phyloP scores from a whole-genome alignment of 1,284 basidiomycete species.

The Boletus sp. region DNA sequence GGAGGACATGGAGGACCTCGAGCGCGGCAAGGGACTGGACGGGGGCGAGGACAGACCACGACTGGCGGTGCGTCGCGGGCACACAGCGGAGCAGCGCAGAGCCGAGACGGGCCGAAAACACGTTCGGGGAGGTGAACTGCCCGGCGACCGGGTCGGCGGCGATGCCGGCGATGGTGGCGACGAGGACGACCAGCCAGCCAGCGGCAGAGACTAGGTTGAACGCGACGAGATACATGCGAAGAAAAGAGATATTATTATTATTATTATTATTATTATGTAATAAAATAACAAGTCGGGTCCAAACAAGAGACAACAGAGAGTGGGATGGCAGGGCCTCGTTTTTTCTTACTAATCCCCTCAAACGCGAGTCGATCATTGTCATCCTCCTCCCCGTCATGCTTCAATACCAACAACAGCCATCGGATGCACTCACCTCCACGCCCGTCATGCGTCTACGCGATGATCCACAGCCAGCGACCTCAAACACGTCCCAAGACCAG shows the following conservation, averaged over 20 bases:
- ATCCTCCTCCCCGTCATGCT: slow-evolving; percentile 34
- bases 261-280: slow-evolving; percentile 27
- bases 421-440: slow-evolving; percentile 33
- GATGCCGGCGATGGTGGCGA: slow-evolving; percentile 32
- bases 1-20: slow-evolving; percentile 78
- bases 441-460: slow-evolving; percentile 63
- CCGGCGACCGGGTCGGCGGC: background rate
- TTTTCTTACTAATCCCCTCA: slow-evolving; percentile 37
- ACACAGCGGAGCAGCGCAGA: slow-evolving; percentile 39
- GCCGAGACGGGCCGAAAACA: slow-evolving; percentile 24
- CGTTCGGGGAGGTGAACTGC: slow-evolving; percentile 11
- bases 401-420: slow-evolving; percentile 33
- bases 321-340: slow-evolving; percentile 17
- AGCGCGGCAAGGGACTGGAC: slow-evolving; percentile 81
- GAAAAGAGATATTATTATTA: too few species aligned
- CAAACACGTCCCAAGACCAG: slow-evolving; percentile 21
- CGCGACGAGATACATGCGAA: slow-evolving; percentile 56
- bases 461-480: slow-evolving; percentile 35
- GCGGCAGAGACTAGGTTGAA: slow-evolving; percentile 76
- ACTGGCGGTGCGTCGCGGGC: slow-evolving; percentile 48
- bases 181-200: slow-evolving; percentile 74
- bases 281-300: background rate
- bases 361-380: slow-evolving; percentile 37
- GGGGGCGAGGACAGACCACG: slow-evolving; percentile 63
- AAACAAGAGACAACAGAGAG: slow-evolving; percentile 26